Conservation (phyloP, 169 alveolate species). For the Hammondia hammondi region DNA sequence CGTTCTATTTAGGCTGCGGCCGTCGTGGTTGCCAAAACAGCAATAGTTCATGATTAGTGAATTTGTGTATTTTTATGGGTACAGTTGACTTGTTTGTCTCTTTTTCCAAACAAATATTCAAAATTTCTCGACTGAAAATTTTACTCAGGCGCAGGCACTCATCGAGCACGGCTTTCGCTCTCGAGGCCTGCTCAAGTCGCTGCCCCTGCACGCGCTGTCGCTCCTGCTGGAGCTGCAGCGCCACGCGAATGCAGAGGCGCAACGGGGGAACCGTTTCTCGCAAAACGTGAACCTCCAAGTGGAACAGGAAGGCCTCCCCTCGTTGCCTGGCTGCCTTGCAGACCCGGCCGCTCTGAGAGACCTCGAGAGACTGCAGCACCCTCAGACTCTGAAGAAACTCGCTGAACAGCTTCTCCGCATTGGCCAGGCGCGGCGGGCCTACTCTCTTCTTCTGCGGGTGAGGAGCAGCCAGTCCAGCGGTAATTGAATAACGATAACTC, state of each 20-base stretch:
- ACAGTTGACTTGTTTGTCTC: too few species aligned
- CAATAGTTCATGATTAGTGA: too few species aligned
- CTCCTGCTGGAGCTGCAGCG: constrained; percentile 12
- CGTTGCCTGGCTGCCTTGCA: background rate
- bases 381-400: constrained; percentile 5
- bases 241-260: background rate
- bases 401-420: constrained; percentile 13
- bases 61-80: too few species aligned
- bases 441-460: constrained; percentile 2
- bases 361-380: constrained; percentile 21
- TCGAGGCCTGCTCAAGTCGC: constrained; percentile 16
- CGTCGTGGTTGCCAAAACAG: too few species aligned
- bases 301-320: background rate
- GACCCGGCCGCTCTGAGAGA: background rate
- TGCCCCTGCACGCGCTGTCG: constrained; percentile 7
- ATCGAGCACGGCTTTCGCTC: background rate
- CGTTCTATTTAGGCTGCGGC: too few species aligned
- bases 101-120: too few species aligned
- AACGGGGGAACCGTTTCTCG: background rate
- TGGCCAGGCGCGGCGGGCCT: constrained; percentile 25
- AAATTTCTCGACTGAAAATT: too few species aligned
- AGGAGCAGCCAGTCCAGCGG: background rate
- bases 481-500: too few species aligned
- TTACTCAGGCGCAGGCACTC: background rate
- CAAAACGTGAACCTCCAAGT: background rate